Evolutionary conservation across 2,329 filamentous ascomycete species (phyloP), one percentile per base, ranked within the genome.

Genomic region (Bipolaris bicolor): DNA sequence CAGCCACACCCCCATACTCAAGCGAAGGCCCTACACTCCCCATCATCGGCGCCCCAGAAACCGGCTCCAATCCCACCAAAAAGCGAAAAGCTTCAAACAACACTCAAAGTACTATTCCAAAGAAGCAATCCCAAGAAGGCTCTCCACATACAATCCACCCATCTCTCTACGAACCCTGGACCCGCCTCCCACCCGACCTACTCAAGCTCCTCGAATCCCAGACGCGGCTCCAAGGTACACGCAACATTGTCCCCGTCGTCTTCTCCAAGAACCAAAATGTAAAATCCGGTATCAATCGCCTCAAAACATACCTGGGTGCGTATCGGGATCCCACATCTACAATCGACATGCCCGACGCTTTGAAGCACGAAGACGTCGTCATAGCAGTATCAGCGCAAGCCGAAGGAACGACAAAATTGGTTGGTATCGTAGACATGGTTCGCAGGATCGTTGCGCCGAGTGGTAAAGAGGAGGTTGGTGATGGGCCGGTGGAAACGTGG

Each of bases 1-100:
- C 55, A 2, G 51, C 56, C 10, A 56, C 51, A 24, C 60, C 52
- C 9, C 55, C 55, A 18, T 64, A 62, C 44, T 65, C 65, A 5
- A 70, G 66, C 58, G 66, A 68, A 13, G 64, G 62, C 6, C 64
- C 67, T 36, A 66, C 66, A 9, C 52, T 70, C 1, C 63, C 66
- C 3, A 48, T 67, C 13, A 52, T 64, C 26, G 57, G 46, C 7
- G 46, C 57, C 36, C 24, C 13, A 7, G 41, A 52, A 15, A 34
- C 37, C 15, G 18, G 24, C 2, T 16, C 15, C 0, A 22, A 40
- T n/a, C 15, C 36, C 1, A 18, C 34, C 7, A 60, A 59, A 43
- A 66, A 61, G 29, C 57, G 62, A 24, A 65, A 63, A 44, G 44
- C 53, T 9, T 16, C 39, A 31, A 26, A 49, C 3, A 29, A 10